These are phyloP conservation scores for Phytophthora fragariaefolia DNA, from an alignment of 352 stramenopile genomes.

Conservation along the genomic window DNA sequence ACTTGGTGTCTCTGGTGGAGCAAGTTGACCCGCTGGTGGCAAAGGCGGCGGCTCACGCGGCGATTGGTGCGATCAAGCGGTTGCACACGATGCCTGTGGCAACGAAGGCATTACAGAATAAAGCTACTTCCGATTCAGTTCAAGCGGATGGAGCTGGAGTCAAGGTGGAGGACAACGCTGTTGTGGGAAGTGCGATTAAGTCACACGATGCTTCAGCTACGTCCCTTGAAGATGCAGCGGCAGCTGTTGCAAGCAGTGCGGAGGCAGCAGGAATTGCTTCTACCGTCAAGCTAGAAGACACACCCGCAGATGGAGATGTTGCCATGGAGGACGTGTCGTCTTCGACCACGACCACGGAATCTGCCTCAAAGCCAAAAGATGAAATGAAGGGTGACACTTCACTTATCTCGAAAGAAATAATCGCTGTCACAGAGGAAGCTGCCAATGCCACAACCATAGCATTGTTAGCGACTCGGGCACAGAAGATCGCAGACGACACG, in stretches of 20 bases:
- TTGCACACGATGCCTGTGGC: constrained; percentile 57
- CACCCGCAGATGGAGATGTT: constrained; percentile 49
- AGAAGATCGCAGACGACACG: constrained; percentile 53
- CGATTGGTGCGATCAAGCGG: constrained; percentile 66
- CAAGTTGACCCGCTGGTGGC: constrained; percentile 75
- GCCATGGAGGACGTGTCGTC: constrained; percentile 42
- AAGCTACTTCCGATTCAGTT: neutral
- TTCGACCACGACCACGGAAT: constrained; percentile 13
- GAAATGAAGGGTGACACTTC: constrained; percentile 3
- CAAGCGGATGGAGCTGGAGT: constrained; percentile 6
- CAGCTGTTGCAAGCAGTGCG: constrained; percentile 46
- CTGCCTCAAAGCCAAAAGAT: constrained; percentile 7
- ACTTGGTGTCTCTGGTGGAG: constrained; percentile 59
- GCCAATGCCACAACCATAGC: constrained; percentile 65
- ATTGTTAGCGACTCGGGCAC: constrained; percentile 60
- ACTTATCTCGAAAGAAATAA: constrained; percentile 52
- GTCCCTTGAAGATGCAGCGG: constrained; percentile 46
- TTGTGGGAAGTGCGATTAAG: constrained; percentile 4
- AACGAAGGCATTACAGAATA: neutral
- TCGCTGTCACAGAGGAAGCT: constrained; percentile 72
- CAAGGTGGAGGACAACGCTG: constrained; percentile 19
- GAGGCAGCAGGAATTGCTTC: constrained; percentile 49
- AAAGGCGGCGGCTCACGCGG: constrained; percentile 71
- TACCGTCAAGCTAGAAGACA: constrained; percentile 45
- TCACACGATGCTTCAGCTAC: constrained; percentile 13